These are phyloP conservation scores for Gyrodon lividus DNA, from an alignment of 768 basidiomycete species.

Conservation along the genomic window DNA sequence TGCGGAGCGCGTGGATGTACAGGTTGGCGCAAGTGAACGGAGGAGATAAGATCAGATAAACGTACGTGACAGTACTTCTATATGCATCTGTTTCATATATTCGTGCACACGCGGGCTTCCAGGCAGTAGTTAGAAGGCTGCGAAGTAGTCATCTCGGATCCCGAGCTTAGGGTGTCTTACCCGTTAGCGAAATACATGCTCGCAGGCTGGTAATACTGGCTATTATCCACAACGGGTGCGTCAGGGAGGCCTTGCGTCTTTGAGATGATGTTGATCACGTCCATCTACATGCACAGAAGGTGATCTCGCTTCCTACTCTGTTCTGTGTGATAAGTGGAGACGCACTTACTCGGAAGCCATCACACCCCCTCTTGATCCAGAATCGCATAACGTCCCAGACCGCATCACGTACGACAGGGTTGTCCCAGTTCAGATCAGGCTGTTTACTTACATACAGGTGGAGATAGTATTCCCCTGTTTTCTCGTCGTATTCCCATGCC, in stretches of 20 bases:
- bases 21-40: not conserved
- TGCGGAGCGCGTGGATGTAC: constrained; percentile 23
- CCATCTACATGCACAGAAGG: constrained; percentile 45
- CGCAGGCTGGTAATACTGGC: constrained; percentile 52
- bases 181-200: constrained; percentile 59
- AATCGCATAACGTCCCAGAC: constrained; percentile 67
- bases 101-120: constrained; percentile 65
- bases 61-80: constrained; percentile 58
- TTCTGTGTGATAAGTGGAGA: not conserved
- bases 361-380: constrained; percentile 73
- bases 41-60: constrained; percentile 14
- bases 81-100: constrained; percentile 65
- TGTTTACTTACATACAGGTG: constrained; percentile 66
- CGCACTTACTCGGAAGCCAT: constrained; percentile 65
- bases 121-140: not conserved
- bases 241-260: constrained; percentile 66
- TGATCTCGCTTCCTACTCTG: constrained; percentile 2
- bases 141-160: not conserved
- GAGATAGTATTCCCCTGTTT: constrained; percentile 68
- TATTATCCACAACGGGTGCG: constrained; percentile 54
- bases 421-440: constrained; percentile 80
- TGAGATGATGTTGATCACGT: constrained; percentile 68
- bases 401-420: constrained; percentile 54
- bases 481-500: constrained; percentile 69
- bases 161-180: constrained; percentile 33